Percentiles rank a stretch among this genome's conserved stretches.
These are phyloP conservation scores for Daldinia grandis DNA, from an alignment of 495 filamentous ascomycete genomes.

Conservation along the genomic window DNA sequence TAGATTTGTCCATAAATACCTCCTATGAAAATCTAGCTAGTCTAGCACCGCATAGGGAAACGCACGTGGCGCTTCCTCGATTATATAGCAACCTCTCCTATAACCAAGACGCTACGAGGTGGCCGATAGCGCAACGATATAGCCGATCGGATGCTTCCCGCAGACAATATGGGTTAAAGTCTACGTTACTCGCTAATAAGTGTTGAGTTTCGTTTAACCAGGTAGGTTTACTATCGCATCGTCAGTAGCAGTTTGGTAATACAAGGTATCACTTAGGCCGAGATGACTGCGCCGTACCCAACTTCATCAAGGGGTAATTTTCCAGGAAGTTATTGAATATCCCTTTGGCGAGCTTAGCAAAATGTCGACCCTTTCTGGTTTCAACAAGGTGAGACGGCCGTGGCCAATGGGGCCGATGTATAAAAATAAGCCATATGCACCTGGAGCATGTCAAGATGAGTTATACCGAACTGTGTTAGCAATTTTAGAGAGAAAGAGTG, in stretches of 20 bases:
- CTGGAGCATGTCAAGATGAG: not conserved
- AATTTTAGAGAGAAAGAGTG: not conserved
- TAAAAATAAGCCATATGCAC: constrained; percentile 12
- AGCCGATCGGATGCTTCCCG: constrained; percentile 30
- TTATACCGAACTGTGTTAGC: not conserved
- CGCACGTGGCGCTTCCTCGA: constrained; percentile 31
- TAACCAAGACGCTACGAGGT: constrained; percentile 23
- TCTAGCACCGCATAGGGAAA: constrained; percentile 27
- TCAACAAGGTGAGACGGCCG: not conserved
- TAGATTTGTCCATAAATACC: constrained; percentile 25
- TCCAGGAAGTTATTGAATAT: not conserved
- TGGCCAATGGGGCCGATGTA: constrained; percentile 1
- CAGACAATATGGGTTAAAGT: constrained; percentile 13
- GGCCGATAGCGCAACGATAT: constrained; percentile 28
- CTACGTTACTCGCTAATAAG: not conserved
- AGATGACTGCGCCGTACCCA: not conserved
- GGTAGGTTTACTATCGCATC: constrained; percentile 8
- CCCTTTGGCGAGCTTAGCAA: not conserved
- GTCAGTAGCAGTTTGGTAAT: constrained; percentile 15
- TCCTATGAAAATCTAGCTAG: constrained; percentile 24
- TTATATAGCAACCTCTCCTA: constrained; percentile 34
- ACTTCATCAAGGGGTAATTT: not conserved
- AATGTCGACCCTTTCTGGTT: not conserved
- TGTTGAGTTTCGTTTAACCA: not conserved
- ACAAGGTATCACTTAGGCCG: not conserved